Percentiles rank a stretch among this genome's conserved stretches.
phyloP scores from a whole-genome alignment of 345 rosid genomes.

The Populus tremula region DNA sequence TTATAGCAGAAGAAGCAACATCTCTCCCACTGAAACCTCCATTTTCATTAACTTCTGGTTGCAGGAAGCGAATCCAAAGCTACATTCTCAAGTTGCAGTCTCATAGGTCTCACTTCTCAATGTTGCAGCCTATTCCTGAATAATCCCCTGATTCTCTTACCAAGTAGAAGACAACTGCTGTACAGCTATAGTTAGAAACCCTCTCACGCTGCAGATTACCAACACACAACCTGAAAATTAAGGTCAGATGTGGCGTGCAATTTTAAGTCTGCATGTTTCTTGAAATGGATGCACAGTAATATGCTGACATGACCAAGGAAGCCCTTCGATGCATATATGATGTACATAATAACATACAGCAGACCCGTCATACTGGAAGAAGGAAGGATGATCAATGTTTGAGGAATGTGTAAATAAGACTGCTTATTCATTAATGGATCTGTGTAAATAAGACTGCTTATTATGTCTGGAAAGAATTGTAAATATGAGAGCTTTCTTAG shows the following conservation, averaged over 20 bases:
- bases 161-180: conserved; percentile 21
- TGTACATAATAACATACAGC: conserved; percentile 3
- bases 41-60: conserved; percentile 44
- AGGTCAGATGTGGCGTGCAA: conserved; percentile 7
- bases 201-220: neutral
- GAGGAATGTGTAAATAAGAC: neutral
- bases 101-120: conserved; percentile 43
- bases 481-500: conserved; percentile 3
- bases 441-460: neutral
- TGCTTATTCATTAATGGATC: conserved; percentile 1
- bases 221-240: neutral
- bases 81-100: conserved; percentile 55
- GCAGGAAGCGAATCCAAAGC: conserved; percentile 49
- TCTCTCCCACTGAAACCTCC: conserved; percentile 59
- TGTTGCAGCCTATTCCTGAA: conserved; percentile 12
- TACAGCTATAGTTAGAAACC: conserved; percentile 10
- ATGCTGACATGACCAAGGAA: neutral
- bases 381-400: neutral
- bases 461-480: neutral
- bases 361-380: neutral
- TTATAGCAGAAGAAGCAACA: conserved; percentile 57
- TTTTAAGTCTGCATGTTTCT: conserved; percentile 17
- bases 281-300: conserved; percentile 6
- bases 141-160: conserved; percentile 9
- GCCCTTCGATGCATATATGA: neutral